Percentiles rank a stretch among this genome's conserved stretches.
Evolutionary conservation across 345 rosid genomes (phyloP).

Genomic region (Aquilaria yunnanensis): DNA sequence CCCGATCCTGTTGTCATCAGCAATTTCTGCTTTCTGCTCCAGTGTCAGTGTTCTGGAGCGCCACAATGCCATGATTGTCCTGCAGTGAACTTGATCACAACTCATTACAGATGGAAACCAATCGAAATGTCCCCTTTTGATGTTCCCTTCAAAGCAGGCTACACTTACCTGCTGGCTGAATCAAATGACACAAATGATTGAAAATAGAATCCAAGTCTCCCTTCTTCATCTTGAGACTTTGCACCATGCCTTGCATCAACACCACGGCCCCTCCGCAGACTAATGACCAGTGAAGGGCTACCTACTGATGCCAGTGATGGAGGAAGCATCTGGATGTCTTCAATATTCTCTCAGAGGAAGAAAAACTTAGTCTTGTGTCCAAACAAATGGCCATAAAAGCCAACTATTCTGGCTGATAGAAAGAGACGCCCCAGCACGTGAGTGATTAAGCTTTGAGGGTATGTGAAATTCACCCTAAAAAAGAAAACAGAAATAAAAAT

Average conservation of each 20-base stretch:
- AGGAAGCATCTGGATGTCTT: slow-evolving; percentile 64
- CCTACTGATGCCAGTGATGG: slow-evolving; percentile 70
- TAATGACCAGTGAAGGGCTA: slow-evolving; percentile 61
- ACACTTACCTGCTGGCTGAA: slow-evolving; percentile 58
- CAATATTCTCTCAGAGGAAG: slow-evolving; percentile 88
- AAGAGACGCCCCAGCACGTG: slow-evolving; percentile 70
- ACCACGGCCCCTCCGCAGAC: slow-evolving; percentile 57
- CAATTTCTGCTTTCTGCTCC: slow-evolving; percentile 51
- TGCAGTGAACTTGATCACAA: slow-evolving; percentile 24
- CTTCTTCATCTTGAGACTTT: slow-evolving; percentile 75
- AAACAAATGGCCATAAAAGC: slow-evolving; percentile 78
- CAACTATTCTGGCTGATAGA: slow-evolving; percentile 84
- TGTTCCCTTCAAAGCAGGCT: background rate
- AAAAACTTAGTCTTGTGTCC: slow-evolving; percentile 78
- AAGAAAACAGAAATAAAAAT: background rate
- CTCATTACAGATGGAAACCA: background rate
- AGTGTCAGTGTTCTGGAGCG: slow-evolving; percentile 49
- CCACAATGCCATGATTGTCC: slow-evolving; percentile 89
- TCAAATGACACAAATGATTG: slow-evolving; percentile 80
- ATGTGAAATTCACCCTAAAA: background rate
- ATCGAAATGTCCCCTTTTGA: background rate
- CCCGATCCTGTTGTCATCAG: slow-evolving; percentile 50
- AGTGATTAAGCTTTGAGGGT: slow-evolving; percentile 1
- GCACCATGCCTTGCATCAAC: slow-evolving; percentile 78
- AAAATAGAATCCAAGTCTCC: slow-evolving; percentile 61